These are phyloP conservation scores for Cercospora sojina DNA, from an alignment of 2,329 filamentous ascomycete genomes.

Conservation along the genomic window DNA sequence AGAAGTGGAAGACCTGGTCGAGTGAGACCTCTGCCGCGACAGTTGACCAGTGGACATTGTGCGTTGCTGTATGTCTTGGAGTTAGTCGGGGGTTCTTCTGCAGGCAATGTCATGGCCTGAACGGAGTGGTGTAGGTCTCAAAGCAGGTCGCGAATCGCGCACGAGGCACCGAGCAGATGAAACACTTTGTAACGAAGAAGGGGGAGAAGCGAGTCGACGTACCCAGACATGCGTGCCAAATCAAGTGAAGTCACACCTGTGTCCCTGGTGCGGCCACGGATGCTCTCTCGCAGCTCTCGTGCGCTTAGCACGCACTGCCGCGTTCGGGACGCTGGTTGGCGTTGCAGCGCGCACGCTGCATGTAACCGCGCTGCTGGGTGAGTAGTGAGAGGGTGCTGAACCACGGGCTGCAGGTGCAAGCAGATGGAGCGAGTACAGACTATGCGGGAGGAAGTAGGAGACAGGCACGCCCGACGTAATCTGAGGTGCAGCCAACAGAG, in stretches of 20 bases:
- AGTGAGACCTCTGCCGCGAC: slow-evolving; percentile 42
- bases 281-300: slow-evolving; percentile 35
- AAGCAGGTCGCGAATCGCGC: slow-evolving; percentile 24
- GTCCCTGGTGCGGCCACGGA: slow-evolving; percentile 22
- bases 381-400: neutral
- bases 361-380: slow-evolving; percentile 41
- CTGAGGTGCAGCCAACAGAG: slow-evolving; percentile 30
- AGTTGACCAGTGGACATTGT: slow-evolving; percentile 48
- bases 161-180: slow-evolving; percentile 29
- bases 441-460: slow-evolving; percentile 23
- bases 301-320: slow-evolving; percentile 30
- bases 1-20: slow-evolving; percentile 23
- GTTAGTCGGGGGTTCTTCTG: slow-evolving; percentile 28
- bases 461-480: slow-evolving; percentile 27
- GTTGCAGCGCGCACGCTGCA: slow-evolving; percentile 39
- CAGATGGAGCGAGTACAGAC: slow-evolving; percentile 24
- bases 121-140: slow-evolving; percentile 21
- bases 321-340: slow-evolving; percentile 25
- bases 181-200: slow-evolving; percentile 28
- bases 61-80: slow-evolving; percentile 23
- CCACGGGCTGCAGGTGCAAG: slow-evolving; percentile 27
- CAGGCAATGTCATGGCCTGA: slow-evolving; percentile 28
- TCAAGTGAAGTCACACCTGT: slow-evolving; percentile 30
- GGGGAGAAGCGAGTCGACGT: slow-evolving; percentile 28
- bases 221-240: slow-evolving; percentile 39